Conservation (phyloP, 768 basidiomycete genomes). For the Termitomyces sp. region DNA sequence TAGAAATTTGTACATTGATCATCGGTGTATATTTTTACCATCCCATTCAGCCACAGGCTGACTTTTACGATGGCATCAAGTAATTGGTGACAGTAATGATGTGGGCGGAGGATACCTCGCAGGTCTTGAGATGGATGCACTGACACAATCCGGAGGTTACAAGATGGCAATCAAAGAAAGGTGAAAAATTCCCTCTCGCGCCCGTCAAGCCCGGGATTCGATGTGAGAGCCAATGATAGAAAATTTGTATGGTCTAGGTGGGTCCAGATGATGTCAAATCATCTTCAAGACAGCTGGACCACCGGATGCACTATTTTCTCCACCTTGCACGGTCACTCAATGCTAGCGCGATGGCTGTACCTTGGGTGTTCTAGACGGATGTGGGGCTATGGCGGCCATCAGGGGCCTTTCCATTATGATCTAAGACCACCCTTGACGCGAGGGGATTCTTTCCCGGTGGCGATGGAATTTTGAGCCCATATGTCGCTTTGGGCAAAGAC, state of each 20-base stretch:
- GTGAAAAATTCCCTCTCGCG: not conserved
- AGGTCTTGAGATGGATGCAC: not conserved
- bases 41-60: not conserved
- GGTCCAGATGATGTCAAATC: not conserved
- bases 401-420: constrained; percentile 1
- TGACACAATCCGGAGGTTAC: constrained; percentile 1
- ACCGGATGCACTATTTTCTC: not conserved
- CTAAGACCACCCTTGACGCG: not conserved
- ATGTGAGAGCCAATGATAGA: not conserved
- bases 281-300: not conserved
- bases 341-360: no score
- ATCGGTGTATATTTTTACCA: constrained; percentile 4
- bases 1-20: not conserved
- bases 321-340: not conserved
- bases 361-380: not conserved
- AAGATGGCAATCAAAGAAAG: not conserved
- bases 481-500: not conserved
- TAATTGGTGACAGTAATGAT: not conserved
- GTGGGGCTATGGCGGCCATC: not conserved
- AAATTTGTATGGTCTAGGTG: not conserved
- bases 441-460: not conserved
- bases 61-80: constrained; percentile 11
- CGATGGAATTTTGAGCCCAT: constrained; percentile 2
- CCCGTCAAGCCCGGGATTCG: constrained; percentile 1
- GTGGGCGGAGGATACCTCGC: not conserved